phyloP scores from a whole-genome alignment of 805 yeast species.

The Spencermartinsiella europaea region DNA sequence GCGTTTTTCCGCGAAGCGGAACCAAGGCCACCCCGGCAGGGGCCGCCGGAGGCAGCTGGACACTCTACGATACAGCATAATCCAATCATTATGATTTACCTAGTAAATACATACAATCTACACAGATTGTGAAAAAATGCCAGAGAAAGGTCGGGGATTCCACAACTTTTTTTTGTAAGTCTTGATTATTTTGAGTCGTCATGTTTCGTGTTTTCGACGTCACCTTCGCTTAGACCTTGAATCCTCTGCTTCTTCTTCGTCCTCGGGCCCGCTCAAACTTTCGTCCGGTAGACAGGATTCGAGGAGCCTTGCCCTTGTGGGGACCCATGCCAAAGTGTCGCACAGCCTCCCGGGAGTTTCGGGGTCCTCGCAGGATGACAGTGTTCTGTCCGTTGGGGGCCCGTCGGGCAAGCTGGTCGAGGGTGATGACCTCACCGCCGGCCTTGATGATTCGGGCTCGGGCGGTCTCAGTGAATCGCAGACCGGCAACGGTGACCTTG shows the following conservation, averaged over 20 bases:
- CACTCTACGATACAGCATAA: too few species aligned
- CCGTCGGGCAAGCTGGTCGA: conserved; percentile 98
- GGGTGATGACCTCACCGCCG: conserved; percentile 99
- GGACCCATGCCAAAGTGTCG: conserved; percentile 99
- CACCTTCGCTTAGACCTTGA: conserved; percentile 80
- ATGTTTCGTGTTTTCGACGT: too few species aligned
- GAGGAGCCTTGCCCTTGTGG: conserved; percentile 99
- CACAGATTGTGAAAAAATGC: background rate
- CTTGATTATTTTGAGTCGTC: too few species aligned
- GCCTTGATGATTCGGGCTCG: conserved; percentile 94
- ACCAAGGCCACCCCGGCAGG: too few species aligned
- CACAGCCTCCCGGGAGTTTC: conserved; percentile 98
- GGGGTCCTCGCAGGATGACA: conserved; percentile 96
- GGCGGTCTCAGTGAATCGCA: conserved; percentile 99
- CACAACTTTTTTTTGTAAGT: too few species aligned
- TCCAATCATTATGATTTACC: background rate
- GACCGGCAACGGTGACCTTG: conserved; percentile 97
- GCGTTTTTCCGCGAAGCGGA: too few species aligned
- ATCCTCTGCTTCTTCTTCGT: conserved; percentile 98
- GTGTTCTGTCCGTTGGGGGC: conserved; percentile 99
- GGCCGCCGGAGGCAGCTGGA: too few species aligned
- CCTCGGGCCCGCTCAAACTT: conserved; percentile 99
- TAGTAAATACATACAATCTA: background rate
- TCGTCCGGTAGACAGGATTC: conserved; percentile 95
- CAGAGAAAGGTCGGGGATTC: background rate